phyloP scores from a whole-genome alignment of 2,329 filamentous ascomycete species.

The Dactylonectria macrodidyma region DNA sequence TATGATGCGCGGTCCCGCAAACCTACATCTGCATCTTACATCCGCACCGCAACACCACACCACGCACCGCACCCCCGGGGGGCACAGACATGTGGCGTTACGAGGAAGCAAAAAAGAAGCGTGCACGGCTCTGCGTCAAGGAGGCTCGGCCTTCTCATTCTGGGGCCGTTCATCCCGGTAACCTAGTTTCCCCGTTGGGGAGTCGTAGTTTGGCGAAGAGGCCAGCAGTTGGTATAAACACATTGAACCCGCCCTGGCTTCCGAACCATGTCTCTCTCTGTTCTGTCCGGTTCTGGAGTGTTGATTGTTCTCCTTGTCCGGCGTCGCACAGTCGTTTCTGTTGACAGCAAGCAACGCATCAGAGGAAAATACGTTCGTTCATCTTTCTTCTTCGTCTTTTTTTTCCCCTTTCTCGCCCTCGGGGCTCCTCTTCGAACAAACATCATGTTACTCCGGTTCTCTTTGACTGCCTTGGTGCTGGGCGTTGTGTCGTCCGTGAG shows the following conservation, averaged over 20 bases:
- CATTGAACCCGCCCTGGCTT: neutral
- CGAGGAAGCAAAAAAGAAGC: conserved; percentile 42
- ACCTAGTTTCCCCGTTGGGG: neutral
- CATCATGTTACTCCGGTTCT: conserved; percentile 41
- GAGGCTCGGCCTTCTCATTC: conserved; percentile 19
- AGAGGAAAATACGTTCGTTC: conserved; percentile 17
- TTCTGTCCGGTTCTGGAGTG: conserved; percentile 17
- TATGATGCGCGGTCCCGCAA: neutral
- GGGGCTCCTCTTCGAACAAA: conserved; percentile 21
- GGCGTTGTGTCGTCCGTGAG: conserved; percentile 42
- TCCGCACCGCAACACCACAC: conserved; percentile 16
- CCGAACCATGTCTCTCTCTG: conserved; percentile 1
- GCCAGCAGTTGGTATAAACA: conserved; percentile 27
- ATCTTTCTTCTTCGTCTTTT: neutral
- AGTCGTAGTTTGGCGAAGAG: conserved; percentile 4
- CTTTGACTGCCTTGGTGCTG: conserved; percentile 46
- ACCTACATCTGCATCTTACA: conserved; percentile 10
- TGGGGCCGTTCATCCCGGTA: conserved; percentile 5
- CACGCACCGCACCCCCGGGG: conserved; percentile 16
- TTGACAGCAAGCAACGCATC: neutral
- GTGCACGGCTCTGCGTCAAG: conserved; percentile 38
- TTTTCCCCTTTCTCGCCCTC: conserved; percentile 6
- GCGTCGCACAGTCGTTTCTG: conserved; percentile 28
- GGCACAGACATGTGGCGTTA: conserved; percentile 47
- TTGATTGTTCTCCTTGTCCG: conserved; percentile 13